A percentile compares a stretch with the other conserved stretches of the same genome.
These are phyloP conservation scores for Flaveria trinervia DNA, from an alignment of 129 eudicot genomes.

Conservation along the genomic window DNA sequence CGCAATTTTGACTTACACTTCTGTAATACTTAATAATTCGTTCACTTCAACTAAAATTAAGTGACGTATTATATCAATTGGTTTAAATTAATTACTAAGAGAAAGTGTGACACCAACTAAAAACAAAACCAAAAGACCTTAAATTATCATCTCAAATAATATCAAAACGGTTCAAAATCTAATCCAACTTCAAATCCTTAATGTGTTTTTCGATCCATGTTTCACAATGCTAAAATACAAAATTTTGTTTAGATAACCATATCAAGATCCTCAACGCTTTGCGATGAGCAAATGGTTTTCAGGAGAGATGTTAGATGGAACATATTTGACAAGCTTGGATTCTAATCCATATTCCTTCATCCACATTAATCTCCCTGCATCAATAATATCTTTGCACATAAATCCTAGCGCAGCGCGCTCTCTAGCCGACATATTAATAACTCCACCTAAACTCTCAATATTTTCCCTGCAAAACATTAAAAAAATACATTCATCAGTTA, in stretches of 20 bases:
- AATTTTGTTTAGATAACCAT: neutral
- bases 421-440: constrained; percentile 49
- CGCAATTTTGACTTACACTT: neutral
- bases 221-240: neutral
- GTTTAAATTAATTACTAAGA: no score
- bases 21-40: neutral
- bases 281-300: constrained; percentile 84
- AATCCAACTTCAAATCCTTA: neutral
- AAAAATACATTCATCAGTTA: constrained; percentile 1
- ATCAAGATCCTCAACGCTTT: constrained; percentile 11
- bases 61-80: no score
- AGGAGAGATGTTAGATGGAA: constrained; percentile 75
- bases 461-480: constrained; percentile 28
- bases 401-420: constrained; percentile 80
- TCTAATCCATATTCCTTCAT: constrained; percentile 54
- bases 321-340: constrained; percentile 72
- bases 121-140: neutral
- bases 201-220: neutral
- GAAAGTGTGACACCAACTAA: neutral
- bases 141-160: neutral
- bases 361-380: constrained; percentile 82
- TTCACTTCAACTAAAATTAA: neutral
- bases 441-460: constrained; percentile 34
- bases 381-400: constrained; percentile 98
- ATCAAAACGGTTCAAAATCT: neutral